These are phyloP conservation scores for Phaffia tasmanica DNA, from an alignment of 768 basidiomycete genomes.

Conservation along the genomic window DNA sequence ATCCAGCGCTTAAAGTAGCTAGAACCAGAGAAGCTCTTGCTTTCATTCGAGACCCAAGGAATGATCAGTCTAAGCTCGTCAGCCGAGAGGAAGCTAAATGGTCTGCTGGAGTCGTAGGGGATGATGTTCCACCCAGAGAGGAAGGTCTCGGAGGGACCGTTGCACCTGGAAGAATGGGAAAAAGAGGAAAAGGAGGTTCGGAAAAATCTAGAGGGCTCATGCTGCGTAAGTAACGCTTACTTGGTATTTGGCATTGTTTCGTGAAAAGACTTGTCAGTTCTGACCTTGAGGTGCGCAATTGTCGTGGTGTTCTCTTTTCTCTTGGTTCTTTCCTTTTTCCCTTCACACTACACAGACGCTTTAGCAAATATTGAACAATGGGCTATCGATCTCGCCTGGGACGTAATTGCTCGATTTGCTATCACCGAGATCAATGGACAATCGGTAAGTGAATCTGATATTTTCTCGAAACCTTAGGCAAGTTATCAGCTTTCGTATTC, in stretches of 20 bases:
- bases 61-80: not conserved
- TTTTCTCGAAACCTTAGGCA: slow-evolving; percentile 45
- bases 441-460: slow-evolving; percentile 29
- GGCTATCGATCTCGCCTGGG: slow-evolving; percentile 81
- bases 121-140: slow-evolving; percentile 22
- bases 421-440: slow-evolving; percentile 39
- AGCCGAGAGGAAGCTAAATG: slow-evolving; percentile 14
- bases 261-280: not conserved
- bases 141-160: slow-evolving; percentile 5
- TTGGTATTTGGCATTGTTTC: not conserved
- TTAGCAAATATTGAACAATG: slow-evolving; percentile 79
- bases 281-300: not conserved
- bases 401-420: slow-evolving; percentile 69
- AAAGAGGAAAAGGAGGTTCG: slow-evolving; percentile 41
- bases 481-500: slow-evolving; percentile 46
- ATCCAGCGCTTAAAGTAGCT: slow-evolving; percentile 17
- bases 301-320: too few relatives aligned
- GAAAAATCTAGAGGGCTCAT: slow-evolving; percentile 57
- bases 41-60: slow-evolving; percentile 7
- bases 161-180: slow-evolving; percentile 4
- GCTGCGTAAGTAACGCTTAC: slow-evolving; percentile 42
- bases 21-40: slow-evolving; percentile 20
- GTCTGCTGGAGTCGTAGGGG: slow-evolving; percentile 3
- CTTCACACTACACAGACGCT: slow-evolving; percentile 41
- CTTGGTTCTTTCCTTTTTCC: not conserved